Evolutionary conservation across 2,329 filamentous ascomycete genomes (phyloP).

Genomic region (Microcyclospora tardicrescens): DNA sequence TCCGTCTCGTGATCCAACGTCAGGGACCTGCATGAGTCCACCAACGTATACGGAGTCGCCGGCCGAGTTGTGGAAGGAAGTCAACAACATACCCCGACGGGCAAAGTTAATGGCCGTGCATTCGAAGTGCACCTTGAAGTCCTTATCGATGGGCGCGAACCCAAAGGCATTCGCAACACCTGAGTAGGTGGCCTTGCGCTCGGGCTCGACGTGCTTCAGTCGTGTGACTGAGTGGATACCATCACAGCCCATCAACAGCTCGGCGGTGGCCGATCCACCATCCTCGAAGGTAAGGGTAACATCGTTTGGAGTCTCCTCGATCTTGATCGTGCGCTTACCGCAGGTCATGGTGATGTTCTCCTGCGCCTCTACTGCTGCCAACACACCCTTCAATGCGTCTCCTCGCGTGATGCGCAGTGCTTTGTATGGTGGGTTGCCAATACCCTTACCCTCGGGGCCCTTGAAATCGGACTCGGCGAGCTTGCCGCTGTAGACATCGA

Average conservation of each 20-base stretch:
- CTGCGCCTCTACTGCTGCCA: slow-evolving; percentile 28
- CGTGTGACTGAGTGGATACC: slow-evolving; percentile 30
- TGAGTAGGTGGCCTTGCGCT: slow-evolving; percentile 29
- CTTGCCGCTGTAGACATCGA: slow-evolving; percentile 32
- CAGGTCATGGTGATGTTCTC: slow-evolving; percentile 31
- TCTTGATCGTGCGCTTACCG: slow-evolving; percentile 30
- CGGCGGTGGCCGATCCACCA: slow-evolving; percentile 19
- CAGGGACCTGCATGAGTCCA: slow-evolving; percentile 32
- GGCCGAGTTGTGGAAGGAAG: slow-evolving; percentile 26
- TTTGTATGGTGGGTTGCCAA: slow-evolving; percentile 32
- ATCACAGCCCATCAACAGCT: slow-evolving; percentile 25
- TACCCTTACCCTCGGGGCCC: slow-evolving; percentile 29
- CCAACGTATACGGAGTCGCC: slow-evolving; percentile 31
- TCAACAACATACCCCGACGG: slow-evolving; percentile 32
- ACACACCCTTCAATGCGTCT: slow-evolving; percentile 30
- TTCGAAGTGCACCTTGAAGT: slow-evolving; percentile 28
- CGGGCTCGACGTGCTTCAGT: slow-evolving; percentile 32
- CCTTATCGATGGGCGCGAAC: slow-evolving; percentile 27
- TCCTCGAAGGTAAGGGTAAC: slow-evolving; percentile 26
- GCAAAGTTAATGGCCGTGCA: slow-evolving; percentile 34
- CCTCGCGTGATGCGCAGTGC: slow-evolving; percentile 32
- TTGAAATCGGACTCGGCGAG: slow-evolving; percentile 31
- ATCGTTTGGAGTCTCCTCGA: slow-evolving; percentile 24
- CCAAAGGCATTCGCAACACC: slow-evolving; percentile 36
- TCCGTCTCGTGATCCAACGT: slow-evolving; percentile 30